Conservation (phyloP, 2,329 filamentous ascomycete species). For the Endothia cerciana region DNA sequence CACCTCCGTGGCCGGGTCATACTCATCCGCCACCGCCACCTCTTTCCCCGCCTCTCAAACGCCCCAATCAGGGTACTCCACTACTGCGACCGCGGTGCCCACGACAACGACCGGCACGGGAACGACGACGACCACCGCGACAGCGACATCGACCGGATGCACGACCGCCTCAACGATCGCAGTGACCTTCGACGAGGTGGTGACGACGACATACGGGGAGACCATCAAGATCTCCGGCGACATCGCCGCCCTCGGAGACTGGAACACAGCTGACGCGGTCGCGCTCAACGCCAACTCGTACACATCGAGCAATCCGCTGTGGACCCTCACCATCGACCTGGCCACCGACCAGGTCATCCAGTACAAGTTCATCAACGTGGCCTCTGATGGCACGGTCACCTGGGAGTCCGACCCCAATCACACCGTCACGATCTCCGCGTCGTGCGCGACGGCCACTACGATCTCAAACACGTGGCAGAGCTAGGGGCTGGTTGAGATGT, state of each 20-base stretch:
- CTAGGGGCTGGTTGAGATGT: no score
- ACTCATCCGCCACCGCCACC: slow-evolving; percentile 51
- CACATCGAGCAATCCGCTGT: slow-evolving; percentile 61
- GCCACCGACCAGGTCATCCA: slow-evolving; percentile 58
- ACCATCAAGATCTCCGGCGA: slow-evolving; percentile 68
- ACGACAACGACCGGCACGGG: slow-evolving; percentile 33
- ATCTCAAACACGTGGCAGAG: slow-evolving; percentile 41
- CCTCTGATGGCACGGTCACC: slow-evolving; percentile 54
- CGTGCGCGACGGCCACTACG: slow-evolving; percentile 37
- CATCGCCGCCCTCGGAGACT: slow-evolving; percentile 61
- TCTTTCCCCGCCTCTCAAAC: slow-evolving; percentile 56
- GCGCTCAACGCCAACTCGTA: slow-evolving; percentile 63
- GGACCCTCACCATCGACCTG: slow-evolving; percentile 61
- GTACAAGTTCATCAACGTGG: slow-evolving; percentile 72
- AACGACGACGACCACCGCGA: slow-evolving; percentile 31
- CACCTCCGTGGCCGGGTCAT: slow-evolving; percentile 53
- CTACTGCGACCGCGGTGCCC: slow-evolving; percentile 36
- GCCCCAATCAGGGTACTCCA: slow-evolving; percentile 40
- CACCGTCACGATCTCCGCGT: slow-evolving; percentile 41
- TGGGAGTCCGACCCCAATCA: slow-evolving; percentile 69
- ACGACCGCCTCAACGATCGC: slow-evolving; percentile 50
- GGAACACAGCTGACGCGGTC: slow-evolving; percentile 60
- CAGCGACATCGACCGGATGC: slow-evolving; percentile 41
- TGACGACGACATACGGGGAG: slow-evolving; percentile 63
- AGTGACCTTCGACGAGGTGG: slow-evolving; percentile 65